Base-by-base conservation (phyloP, 495 filamentous ascomycete species). In the Entonaema liquescens region DNA sequence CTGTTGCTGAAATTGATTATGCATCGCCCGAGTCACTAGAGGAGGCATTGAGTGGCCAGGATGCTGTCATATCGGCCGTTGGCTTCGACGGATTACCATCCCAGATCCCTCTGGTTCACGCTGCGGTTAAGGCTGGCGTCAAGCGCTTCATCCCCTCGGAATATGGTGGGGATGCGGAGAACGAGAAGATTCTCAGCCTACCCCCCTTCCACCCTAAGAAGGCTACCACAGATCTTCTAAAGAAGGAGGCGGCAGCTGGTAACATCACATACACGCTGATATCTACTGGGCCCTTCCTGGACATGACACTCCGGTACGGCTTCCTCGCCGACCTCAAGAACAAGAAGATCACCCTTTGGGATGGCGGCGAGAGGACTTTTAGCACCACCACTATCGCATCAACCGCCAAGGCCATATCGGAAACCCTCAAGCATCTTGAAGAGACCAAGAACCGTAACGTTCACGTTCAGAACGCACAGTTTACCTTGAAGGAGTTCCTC, bases 111-210 rank as follows among this genome's bases (percentile, higher is more conserved):
- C 78, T 89, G n/a, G 79, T 91, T 31, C 81, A 89, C 21, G 89
- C 89, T 3, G 82, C 88, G 1, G 76, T 84, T 11, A 79, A 80
- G 1, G 86, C 86, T 1, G 80, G 82, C 5, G 83, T 90, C 9
- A 80, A 83, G 65, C 82, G 85, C 15, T 86, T 89, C 75, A 70
- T 91, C 33, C 89, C 89, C 0, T 87, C 84, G 11, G 87, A 89
- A 53, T 92, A 84, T 60, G 89, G 88, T 3, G 38, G 67, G 3
- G 76, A 85, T 28, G 68, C 71, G 0, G 50, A 29, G 3, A 71
- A 76, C 40, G 50, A 70, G 17, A 73, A 74, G 13, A 42, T 26
- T 9, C 67, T 7, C 57, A 61, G 72, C 67, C 56, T 80, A 76
- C 55, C 82, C 77, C 28, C 74, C 78, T 83, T 73, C 67, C 65